phyloP scores from a whole-genome alignment of 371 early-diverging fungal genomes.

The Furculomyces boomerangus region DNA sequence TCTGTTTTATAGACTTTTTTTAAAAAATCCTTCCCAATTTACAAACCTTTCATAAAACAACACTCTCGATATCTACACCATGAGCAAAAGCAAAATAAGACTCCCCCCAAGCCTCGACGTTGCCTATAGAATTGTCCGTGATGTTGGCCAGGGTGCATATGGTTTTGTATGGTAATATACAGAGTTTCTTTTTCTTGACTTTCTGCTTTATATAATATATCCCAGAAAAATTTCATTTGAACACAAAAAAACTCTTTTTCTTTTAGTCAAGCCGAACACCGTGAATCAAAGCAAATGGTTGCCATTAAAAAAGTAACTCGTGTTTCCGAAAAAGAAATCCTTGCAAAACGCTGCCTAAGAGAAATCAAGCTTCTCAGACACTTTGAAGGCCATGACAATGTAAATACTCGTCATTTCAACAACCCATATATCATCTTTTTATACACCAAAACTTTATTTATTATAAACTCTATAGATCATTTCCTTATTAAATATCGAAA shows the following conservation, averaged over 20 bases:
- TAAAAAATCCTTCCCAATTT: too few species aligned
- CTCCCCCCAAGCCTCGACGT: conserved; percentile 21
- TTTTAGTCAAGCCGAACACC: conserved; percentile 56
- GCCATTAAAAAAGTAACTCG: conserved; percentile 85
- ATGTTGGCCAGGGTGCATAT: conserved; percentile 87
- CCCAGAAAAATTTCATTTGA: background rate
- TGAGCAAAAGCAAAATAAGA: conserved; percentile 15
- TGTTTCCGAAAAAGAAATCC: conserved; percentile 64
- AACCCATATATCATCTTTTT: background rate
- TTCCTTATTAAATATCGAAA: conserved; percentile 72
- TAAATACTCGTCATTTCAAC: conserved; percentile 15
- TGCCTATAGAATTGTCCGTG: conserved; percentile 56
- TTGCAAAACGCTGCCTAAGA: conserved; percentile 70
- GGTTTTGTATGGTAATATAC: conserved; percentile 67
- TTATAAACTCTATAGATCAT: conserved; percentile 41
- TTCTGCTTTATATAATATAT: too few species aligned
- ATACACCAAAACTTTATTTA: background rate
- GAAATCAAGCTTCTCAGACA: conserved; percentile 76
- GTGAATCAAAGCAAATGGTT: conserved; percentile 61
- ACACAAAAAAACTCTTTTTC: background rate
- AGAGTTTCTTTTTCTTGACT: conserved; percentile 13
- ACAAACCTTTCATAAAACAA: too few species aligned
- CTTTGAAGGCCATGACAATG: conserved; percentile 81
- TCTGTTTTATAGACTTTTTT: too few species aligned
- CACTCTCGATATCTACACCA: too few species aligned